phyloP scores from a whole-genome alignment of 345 rosid genomes.

The Adansonia digitata region DNA sequence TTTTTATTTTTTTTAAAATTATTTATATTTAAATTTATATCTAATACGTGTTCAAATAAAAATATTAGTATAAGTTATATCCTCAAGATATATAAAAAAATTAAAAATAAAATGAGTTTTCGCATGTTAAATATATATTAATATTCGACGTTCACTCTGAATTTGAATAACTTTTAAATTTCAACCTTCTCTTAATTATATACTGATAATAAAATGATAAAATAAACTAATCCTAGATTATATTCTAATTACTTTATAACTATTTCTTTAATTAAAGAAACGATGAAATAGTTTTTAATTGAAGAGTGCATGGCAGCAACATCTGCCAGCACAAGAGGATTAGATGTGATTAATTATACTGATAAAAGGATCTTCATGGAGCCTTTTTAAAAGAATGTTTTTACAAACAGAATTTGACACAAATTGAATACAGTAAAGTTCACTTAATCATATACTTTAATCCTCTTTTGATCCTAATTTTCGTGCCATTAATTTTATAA shows the following conservation, averaged over 20 bases:
- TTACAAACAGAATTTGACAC: neutral
- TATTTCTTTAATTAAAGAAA: neutral
- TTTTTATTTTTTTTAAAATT: no score
- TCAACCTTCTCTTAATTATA: neutral
- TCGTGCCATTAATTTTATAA: neutral
- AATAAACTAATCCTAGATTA: neutral
- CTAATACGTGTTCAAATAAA: no score
- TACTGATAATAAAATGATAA: neutral
- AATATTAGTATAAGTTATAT: no score
- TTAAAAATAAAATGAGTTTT: no score
- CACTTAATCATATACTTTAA: neutral
- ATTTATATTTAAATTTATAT: no score
- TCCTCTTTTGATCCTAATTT: constrained; percentile 1
- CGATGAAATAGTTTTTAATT: neutral
- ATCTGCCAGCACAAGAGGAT: neutral
- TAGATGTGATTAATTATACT: neutral
- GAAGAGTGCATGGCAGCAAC: neutral
- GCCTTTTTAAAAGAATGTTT: neutral
- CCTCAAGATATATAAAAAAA: no score
- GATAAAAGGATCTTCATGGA: neutral
- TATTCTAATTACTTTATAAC: neutral
- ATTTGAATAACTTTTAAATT: neutral
- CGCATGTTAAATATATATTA: neutral
- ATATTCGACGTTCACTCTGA: neutral
- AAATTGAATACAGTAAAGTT: neutral